Evolutionary conservation across 2,329 filamentous ascomycete species (phyloP).

Genomic region (Scleromitrula shiraiana): DNA sequence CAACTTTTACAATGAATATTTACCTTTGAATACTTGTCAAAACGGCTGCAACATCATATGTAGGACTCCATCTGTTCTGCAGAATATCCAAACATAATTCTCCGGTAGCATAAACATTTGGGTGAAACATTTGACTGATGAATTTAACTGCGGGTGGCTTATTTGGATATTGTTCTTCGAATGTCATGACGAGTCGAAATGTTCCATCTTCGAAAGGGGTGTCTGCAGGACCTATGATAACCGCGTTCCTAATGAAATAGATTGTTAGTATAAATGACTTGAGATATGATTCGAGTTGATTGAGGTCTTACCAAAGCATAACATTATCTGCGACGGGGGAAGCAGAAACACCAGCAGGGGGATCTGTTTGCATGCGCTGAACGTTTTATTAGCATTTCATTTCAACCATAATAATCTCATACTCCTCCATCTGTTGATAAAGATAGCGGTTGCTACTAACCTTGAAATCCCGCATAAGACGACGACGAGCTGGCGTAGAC

Average conservation of each 20-base stretch:
- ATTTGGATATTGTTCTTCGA: conserved; percentile 98
- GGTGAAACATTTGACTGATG: conserved; percentile 98
- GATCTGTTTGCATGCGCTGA: conserved; percentile 98
- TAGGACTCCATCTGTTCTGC: conserved; percentile 97
- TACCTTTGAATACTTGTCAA: conserved; percentile 97
- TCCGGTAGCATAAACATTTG: conserved; percentile 94
- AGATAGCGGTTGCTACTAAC: conserved; percentile 43
- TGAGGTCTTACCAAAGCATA: conserved; percentile 71
- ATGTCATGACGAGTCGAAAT: conserved; percentile 96
- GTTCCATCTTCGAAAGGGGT: conserved; percentile 98
- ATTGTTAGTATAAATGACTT: conserved; percentile 4
- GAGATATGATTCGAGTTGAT: not conserved
- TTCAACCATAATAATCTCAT: not conserved
- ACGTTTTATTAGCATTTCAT: conserved; percentile 16
- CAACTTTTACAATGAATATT: conserved; percentile 9
- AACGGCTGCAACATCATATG: conserved; percentile 95
- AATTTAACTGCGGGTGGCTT: conserved; percentile 98
- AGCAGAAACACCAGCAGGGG: conserved; percentile 90
- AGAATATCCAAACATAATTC: conserved; percentile 95
- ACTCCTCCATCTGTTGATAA: conserved; percentile 1
- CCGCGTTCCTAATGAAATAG: conserved; percentile 72
- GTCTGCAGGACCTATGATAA: conserved; percentile 94
- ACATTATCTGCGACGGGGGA: conserved; percentile 95
- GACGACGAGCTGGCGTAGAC: conserved; percentile 92
- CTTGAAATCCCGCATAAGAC: conserved; percentile 99